A percentile compares a stretch with the other conserved stretches of the same genome.
These are phyloP conservation scores for Entophlyctis helioformis DNA, from an alignment of 192 early-diverging fungal species.

Conservation along the genomic window DNA sequence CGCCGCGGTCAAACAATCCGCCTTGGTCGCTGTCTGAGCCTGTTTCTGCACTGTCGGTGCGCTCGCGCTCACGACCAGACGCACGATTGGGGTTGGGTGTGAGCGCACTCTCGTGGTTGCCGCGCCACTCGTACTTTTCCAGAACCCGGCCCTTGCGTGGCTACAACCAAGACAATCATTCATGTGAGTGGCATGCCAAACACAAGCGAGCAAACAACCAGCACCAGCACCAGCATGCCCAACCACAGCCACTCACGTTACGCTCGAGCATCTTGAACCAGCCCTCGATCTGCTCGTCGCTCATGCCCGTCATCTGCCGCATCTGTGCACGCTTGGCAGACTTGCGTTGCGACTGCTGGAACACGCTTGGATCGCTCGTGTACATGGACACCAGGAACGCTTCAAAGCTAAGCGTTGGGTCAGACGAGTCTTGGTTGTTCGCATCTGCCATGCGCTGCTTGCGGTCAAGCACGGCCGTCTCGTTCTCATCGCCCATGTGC, in stretches of 20 bases:
- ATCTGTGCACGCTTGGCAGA: slow-evolving; percentile 45
- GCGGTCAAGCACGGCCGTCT: not conserved
- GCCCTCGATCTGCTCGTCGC: slow-evolving; percentile 86
- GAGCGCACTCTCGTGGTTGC: slow-evolving; percentile 24
- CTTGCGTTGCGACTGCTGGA: slow-evolving; percentile 53
- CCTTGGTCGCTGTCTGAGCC: not conserved
- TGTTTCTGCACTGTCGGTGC: slow-evolving; percentile 1
- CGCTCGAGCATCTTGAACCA: slow-evolving; percentile 81
- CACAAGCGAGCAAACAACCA: slow-evolving; percentile 1
- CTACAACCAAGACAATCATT: slow-evolving; percentile 30
- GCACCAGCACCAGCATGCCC: not conserved
- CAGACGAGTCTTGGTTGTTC: slow-evolving; percentile 2
- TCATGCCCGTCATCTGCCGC: slow-evolving; percentile 55
- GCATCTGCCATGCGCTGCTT: slow-evolving; percentile 1
- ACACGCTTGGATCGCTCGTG: slow-evolving; percentile 38
- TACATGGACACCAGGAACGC: slow-evolving; percentile 49
- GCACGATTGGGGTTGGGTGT: not conserved
- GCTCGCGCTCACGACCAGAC: not conserved
- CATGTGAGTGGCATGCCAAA: too few relatives aligned
- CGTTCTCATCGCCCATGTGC: slow-evolving; percentile 37
- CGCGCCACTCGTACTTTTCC: slow-evolving; percentile 44
- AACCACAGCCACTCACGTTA: slow-evolving; percentile 45
- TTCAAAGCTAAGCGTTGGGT: slow-evolving; percentile 13
- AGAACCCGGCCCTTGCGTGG: slow-evolving; percentile 53
- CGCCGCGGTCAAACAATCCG: too few relatives aligned